phyloP scores from a whole-genome alignment of 768 basidiomycete genomes.

The Russula ochroleuca region DNA sequence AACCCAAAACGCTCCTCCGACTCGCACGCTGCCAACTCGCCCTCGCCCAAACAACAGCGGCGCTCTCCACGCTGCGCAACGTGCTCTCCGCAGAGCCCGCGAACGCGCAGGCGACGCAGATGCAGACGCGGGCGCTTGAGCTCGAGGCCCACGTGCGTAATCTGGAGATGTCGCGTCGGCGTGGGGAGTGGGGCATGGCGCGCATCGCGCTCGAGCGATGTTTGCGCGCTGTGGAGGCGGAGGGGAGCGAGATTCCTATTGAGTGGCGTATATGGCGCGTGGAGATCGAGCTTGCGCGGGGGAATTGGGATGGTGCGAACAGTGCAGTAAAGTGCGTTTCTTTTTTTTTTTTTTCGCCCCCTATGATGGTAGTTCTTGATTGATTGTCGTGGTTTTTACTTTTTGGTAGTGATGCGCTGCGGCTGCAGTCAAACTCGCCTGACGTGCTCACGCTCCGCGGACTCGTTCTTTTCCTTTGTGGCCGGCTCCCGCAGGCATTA shows the following conservation, averaged over 20 bases:
- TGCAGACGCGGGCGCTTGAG: slow-evolving; percentile 55
- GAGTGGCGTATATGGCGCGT: slow-evolving; percentile 81
- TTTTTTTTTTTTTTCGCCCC: neutral
- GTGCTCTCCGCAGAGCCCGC: slow-evolving; percentile 38
- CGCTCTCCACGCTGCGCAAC: slow-evolving; percentile 60
- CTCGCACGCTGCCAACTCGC: slow-evolving; percentile 82
- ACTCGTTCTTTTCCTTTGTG: slow-evolving; percentile 68
- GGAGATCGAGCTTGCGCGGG: slow-evolving; percentile 69
- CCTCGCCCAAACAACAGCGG: slow-evolving; percentile 62
- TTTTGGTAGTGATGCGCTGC: slow-evolving; percentile 61
- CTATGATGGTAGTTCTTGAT: neutral
- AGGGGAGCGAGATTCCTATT: slow-evolving; percentile 67
- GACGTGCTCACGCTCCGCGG: slow-evolving; percentile 78
- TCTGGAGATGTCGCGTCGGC: slow-evolving; percentile 51
- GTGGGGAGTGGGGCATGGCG: slow-evolving; percentile 73
- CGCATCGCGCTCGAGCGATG: slow-evolving; percentile 78
- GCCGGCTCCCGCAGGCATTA: slow-evolving; percentile 64
- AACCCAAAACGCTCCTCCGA: slow-evolving; percentile 74
- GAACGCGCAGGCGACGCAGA: slow-evolving; percentile 35
- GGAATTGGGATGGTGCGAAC: slow-evolving; percentile 70
- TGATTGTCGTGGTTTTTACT: neutral
- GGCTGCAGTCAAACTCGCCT: slow-evolving; percentile 66
- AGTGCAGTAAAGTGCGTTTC: slow-evolving; percentile 66
- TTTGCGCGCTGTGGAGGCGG: slow-evolving; percentile 64
- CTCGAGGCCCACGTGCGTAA: slow-evolving; percentile 65